Evolutionary conservation across 176 grass and related monocot genomes (phyloP).

Genomic region (Oryza meridionalis): DNA sequence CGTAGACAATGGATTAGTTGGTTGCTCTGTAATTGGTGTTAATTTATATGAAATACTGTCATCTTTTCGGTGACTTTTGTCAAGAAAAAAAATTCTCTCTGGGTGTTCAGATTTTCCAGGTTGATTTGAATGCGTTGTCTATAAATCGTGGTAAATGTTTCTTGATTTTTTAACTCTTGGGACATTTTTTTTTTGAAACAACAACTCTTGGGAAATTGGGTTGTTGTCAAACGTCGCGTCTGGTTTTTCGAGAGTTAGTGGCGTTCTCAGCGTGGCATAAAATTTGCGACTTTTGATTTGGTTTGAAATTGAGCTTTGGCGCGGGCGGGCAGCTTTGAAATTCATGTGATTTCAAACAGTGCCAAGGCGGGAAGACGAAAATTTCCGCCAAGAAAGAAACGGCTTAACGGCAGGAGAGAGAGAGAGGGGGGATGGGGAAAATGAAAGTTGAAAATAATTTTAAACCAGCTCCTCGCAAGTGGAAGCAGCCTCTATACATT

Average conservation of each 20-base stretch:
- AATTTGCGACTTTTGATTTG: neutral
- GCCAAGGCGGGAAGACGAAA: neutral
- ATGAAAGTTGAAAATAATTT: no score
- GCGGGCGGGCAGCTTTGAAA: neutral
- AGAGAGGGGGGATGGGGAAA: neutral
- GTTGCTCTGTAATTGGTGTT: constrained; percentile 39
- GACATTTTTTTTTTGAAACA: no score
- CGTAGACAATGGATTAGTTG: constrained; percentile 5
- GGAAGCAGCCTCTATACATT: no score
- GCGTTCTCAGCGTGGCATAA: neutral
- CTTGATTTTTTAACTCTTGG: no score
- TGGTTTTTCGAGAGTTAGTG: neutral
- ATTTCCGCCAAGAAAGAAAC: neutral
- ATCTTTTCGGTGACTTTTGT: neutral
- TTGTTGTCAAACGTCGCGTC: neutral
- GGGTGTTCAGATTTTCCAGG: neutral
- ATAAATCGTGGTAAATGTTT: neutral
- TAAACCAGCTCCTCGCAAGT: no score
- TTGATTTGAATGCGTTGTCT: neutral
- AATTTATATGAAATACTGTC: constrained; percentile 16
- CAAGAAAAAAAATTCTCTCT: neutral
- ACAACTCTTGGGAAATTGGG: no score
- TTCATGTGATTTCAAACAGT: neutral
- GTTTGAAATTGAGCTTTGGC: neutral
- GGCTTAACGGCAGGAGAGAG: neutral